A percentile compares a stretch with the other conserved stretches of the same genome.
These are phyloP conservation scores for Coemansia sp. DNA, from an alignment of 192 early-diverging fungal genomes.

Conservation along the genomic window DNA sequence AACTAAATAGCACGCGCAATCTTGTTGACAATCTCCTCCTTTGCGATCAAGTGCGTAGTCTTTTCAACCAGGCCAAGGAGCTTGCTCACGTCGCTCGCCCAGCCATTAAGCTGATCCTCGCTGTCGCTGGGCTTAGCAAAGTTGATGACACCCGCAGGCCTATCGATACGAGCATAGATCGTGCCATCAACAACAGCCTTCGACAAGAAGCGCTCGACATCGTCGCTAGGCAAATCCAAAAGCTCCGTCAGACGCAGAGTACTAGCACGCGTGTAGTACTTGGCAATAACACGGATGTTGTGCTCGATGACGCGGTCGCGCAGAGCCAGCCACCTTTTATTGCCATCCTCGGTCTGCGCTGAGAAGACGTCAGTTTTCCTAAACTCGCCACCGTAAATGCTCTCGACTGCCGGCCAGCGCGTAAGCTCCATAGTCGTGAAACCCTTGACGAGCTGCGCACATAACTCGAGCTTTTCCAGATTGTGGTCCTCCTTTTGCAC, in stretches of 20 bases:
- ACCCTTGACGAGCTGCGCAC: slow-evolving; percentile 82
- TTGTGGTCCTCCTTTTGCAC: slow-evolving; percentile 76
- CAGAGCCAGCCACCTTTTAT: slow-evolving; percentile 78
- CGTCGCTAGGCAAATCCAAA: slow-evolving; percentile 81
- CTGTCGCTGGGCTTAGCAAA: slow-evolving; percentile 85
- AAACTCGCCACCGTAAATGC: slow-evolving; percentile 80
- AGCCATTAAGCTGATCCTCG: slow-evolving; percentile 90
- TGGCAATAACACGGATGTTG: slow-evolving; percentile 96
- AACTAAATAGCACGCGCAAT: slow-evolving; percentile 65
- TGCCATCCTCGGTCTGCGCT: slow-evolving; percentile 69
- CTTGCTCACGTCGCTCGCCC: slow-evolving; percentile 87
- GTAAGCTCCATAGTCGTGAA: slow-evolving; percentile 93
- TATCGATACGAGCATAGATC: slow-evolving; percentile 94
- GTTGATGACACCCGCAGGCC: slow-evolving; percentile 84
- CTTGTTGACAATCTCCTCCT: slow-evolving; percentile 89
- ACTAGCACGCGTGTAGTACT: slow-evolving; percentile 91
- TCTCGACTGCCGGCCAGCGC: slow-evolving; percentile 93
- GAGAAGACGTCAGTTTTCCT: slow-evolving; percentile 77
- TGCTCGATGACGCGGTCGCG: slow-evolving; percentile 97
- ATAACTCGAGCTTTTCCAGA: slow-evolving; percentile 67
- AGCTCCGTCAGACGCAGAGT: slow-evolving; percentile 85
- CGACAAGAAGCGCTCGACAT: slow-evolving; percentile 90
- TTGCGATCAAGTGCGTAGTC: slow-evolving; percentile 88
- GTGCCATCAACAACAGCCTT: slow-evolving; percentile 93
- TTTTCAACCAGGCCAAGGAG: slow-evolving; percentile 92